Conservation (phyloP, 805 yeast species). For the Candida manassasensis region DNA sequence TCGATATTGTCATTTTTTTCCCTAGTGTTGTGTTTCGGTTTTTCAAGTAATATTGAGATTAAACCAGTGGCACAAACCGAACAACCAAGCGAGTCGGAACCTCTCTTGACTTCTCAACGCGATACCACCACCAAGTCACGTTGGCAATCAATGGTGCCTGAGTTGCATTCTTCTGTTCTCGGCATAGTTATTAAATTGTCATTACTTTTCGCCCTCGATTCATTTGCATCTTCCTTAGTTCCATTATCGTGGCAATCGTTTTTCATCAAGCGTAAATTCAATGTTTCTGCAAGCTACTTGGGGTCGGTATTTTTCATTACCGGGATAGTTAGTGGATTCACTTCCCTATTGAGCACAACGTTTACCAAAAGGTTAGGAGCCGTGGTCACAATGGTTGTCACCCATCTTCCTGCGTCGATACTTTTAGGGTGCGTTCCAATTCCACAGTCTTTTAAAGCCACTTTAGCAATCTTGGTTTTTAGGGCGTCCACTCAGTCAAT, state of each 20-base stretch:
- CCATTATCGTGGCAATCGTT: conserved; percentile 45
- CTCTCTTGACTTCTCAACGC: background rate
- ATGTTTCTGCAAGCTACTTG: conserved; percentile 27
- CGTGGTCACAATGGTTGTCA: conserved; percentile 39
- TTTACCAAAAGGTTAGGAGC: conserved; percentile 43
- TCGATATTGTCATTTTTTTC: conserved; percentile 17
- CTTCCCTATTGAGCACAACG: conserved; percentile 39
- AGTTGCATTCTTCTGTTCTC: conserved; percentile 14
- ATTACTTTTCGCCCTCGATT: conserved; percentile 37
- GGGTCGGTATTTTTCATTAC: conserved; percentile 39
- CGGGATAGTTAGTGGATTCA: conserved; percentile 34
- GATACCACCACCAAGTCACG: background rate
- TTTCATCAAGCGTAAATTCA: conserved; percentile 35
- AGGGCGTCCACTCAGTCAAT: conserved; percentile 41
- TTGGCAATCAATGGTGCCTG: conserved; percentile 15
- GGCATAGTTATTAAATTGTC: conserved; percentile 29
- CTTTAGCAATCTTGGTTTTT: conserved; percentile 27
- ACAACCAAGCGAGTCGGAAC: conserved; percentile 3
- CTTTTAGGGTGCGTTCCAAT: conserved; percentile 36
- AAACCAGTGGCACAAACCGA: background rate
- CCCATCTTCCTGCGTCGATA: conserved; percentile 42
- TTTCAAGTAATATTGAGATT: background rate
- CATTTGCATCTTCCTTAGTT: conserved; percentile 41
- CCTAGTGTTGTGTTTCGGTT: conserved; percentile 13
- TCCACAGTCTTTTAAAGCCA: conserved; percentile 26